Evolutionary conservation across 768 basidiomycete genomes (phyloP).

Genomic region (Chalciporus piperatus): DNA sequence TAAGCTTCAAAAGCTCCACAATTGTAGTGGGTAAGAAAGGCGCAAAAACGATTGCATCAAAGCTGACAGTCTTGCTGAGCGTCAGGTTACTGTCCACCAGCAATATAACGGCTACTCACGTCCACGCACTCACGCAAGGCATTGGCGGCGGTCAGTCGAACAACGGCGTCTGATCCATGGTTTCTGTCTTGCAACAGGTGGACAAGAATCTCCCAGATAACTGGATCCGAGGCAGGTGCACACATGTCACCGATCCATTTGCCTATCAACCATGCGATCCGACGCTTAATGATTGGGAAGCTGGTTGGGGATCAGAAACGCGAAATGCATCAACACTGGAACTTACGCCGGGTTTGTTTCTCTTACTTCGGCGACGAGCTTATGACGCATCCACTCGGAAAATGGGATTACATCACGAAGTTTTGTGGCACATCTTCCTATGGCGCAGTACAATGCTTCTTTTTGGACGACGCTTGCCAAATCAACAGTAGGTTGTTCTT

Average conservation of each 20-base stretch:
- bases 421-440: constrained; percentile 75
- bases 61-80: constrained; percentile 53
- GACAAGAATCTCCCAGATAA: constrained; percentile 78
- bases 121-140: constrained; percentile 82
- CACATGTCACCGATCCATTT: constrained; percentile 80
- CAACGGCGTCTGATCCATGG: constrained; percentile 75
- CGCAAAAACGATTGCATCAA: constrained; percentile 60
- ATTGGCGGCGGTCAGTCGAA: constrained; percentile 79
- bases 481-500: constrained; percentile 48
- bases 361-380: constrained; percentile 56
- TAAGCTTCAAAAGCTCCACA: constrained; percentile 63
- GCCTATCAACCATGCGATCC: constrained; percentile 92
- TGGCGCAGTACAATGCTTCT: constrained; percentile 84
- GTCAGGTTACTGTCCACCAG: constrained; percentile 6
- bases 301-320: constrained; percentile 37
- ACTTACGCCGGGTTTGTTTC: constrained; percentile 58
- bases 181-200: constrained; percentile 71
- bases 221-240: constrained; percentile 52
- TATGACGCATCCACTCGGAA: constrained; percentile 62
- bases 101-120: constrained; percentile 47
- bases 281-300: constrained; percentile 89
- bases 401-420: constrained; percentile 67
- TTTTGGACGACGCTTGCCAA: constrained; percentile 68
- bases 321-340: neutral
- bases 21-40: constrained; percentile 64